Evolutionary conservation across 164 flowering plant genomes (phyloP), one percentile per base, ranked within the genome.

Genomic region (Dillenia suffruticosa): DNA sequence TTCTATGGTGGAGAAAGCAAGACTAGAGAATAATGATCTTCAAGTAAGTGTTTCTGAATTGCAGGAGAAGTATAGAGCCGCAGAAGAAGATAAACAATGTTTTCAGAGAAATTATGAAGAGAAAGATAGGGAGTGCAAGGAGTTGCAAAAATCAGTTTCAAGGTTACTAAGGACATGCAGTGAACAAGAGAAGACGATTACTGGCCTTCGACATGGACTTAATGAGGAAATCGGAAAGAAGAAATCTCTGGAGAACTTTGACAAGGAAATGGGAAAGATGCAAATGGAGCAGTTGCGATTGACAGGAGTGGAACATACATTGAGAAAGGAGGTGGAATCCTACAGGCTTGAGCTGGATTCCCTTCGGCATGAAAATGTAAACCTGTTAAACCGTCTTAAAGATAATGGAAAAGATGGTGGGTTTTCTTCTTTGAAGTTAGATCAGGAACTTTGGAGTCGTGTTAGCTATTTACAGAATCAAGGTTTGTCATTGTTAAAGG

Each of bases 131-230:
- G 97, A 95, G 68, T 83, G 83, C 75, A 84, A 75, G 79, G 96
- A 85, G 9, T 73, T 88, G 73, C 92, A 88, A 52, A 87, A 76
- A 67, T 78, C 84, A 10, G 54, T 92, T 46, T 57, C 89, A 43
- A 83, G 91, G 69, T 70, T 90, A 53, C 73, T 76, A 17, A 80
- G 91, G 72, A 83, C 92, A 19, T 85, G 87, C 76, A 73, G 72
- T 58, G 97, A 92, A 22, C 99, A 90, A 73, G 98, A 90, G 64
- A 95, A 82, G 74, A 84, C 92, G 58, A 87, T 92, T 63, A 74
- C 57, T 43, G 97, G 92, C 19, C 66, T 92, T 68, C 71, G 86
- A 57, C 87, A 81, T 55, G 82, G 72, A 59, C 79, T 85, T 46
- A 53, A 50, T 56, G 85, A 81, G 70, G 79, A 79, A 70, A 49